Evolutionary conservation across 495 filamentous ascomycete genomes (phyloP).

Genomic region (Aspergillus steynii): DNA sequence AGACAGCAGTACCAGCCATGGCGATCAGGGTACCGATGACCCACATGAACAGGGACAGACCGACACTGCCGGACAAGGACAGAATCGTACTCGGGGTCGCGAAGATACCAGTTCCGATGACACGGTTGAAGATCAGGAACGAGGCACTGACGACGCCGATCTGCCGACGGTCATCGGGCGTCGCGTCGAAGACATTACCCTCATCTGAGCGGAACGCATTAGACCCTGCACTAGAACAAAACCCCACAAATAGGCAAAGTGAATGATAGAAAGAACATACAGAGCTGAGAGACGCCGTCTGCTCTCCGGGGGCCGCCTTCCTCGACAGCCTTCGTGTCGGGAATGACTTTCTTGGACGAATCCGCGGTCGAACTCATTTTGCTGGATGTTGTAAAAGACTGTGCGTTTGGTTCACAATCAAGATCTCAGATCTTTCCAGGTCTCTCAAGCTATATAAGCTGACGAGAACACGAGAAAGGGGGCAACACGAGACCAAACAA

Average conservation of each 20-base stretch:
- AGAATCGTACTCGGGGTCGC: constrained; percentile 61
- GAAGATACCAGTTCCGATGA: constrained; percentile 69
- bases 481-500: constrained; percentile 1
- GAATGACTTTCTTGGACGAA: constrained; percentile 18
- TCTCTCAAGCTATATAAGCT: constrained; percentile 4
- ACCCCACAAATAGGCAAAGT: not conserved
- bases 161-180: constrained; percentile 61
- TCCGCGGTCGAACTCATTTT: constrained; percentile 14
- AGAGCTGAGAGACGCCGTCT: constrained; percentile 39
- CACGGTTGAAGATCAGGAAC: constrained; percentile 64
- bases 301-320: constrained; percentile 29
- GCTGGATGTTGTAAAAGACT: constrained; percentile 6
- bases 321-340: constrained; percentile 26
- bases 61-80: constrained; percentile 52
- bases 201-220: constrained; percentile 30
- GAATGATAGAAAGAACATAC: constrained; percentile 24
- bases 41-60: constrained; percentile 55
- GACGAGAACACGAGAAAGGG: not conserved
- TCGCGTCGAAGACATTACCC: constrained; percentile 60
- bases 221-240: not conserved
- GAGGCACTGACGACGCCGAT: constrained; percentile 61
- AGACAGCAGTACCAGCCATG: constrained; percentile 52
- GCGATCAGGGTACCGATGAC: constrained; percentile 51
- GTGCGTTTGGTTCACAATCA: not conserved
- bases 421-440: not conserved